Evolutionary conservation across 2,329 filamentous ascomycete species (phyloP).

Genomic region (Raffaelea ambrosiae): DNA sequence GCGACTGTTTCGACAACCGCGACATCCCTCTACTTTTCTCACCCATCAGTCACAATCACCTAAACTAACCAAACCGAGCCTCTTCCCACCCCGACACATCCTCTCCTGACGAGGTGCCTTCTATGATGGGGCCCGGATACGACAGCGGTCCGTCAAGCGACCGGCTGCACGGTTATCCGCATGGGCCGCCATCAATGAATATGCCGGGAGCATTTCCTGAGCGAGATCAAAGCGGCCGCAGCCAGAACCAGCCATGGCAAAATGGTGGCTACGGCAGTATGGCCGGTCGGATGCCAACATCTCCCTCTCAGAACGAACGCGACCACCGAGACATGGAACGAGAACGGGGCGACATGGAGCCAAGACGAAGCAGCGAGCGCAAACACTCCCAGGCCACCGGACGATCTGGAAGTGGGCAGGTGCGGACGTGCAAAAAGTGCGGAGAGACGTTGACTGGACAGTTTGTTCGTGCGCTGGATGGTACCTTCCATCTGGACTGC

Average conservation of each 20-base stretch:
- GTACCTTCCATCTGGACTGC: conserved; percentile 94
- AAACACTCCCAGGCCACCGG: conserved; percentile 36
- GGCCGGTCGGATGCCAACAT: conserved; percentile 20
- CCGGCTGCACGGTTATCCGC: conserved; percentile 22
- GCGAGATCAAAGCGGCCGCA: conserved; percentile 14
- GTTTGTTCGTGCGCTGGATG: conserved; percentile 87
- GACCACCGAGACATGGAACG: conserved; percentile 14
- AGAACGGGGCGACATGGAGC: conserved; percentile 32
- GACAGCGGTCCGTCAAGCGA: conserved; percentile 32
- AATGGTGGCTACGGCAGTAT: conserved; percentile 14
- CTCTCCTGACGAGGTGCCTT: too few relatives aligned
- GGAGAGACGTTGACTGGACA: conserved; percentile 82
- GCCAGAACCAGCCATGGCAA: conserved; percentile 12
- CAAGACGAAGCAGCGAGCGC: conserved; percentile 46
- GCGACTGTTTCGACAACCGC: too few relatives aligned
- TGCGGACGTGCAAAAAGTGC: conserved; percentile 77
- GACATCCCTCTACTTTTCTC: neutral
- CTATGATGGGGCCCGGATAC: conserved; percentile 38
- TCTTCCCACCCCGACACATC: too few relatives aligned
- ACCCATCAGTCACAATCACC: neutral
- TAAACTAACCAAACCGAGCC: too few relatives aligned
- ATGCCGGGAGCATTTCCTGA: too few relatives aligned
- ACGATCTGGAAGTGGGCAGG: conserved; percentile 47
- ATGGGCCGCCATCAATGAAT: too few relatives aligned
- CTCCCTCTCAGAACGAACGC: conserved; percentile 23